phyloP scores from a whole-genome alignment of 768 basidiomycete genomes.

The Ramaria rubella region DNA sequence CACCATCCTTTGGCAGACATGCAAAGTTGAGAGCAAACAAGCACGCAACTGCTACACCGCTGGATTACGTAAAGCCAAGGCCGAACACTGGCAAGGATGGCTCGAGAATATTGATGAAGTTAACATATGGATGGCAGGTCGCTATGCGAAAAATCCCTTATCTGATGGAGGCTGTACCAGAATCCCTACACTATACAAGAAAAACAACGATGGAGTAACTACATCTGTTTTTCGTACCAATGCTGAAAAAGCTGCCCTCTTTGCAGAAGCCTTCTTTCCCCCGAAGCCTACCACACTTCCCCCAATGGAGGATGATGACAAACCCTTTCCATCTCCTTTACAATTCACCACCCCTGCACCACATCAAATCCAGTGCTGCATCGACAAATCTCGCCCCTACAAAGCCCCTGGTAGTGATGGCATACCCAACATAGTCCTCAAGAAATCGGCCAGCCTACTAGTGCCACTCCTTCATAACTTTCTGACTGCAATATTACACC shows the following conservation, averaged over 20 bases:
- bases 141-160: background rate
- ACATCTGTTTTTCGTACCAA: constrained; percentile 13
- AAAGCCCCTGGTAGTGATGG: background rate
- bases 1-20: background rate
- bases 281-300: background rate
- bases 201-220: background rate
- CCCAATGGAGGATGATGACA: background rate
- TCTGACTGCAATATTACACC: background rate
- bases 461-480: background rate
- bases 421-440: constrained; percentile 11
- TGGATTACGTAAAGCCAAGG: background rate
- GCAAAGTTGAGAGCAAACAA: background rate
- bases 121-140: background rate
- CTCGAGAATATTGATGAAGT: background rate
- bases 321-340: constrained; percentile 25
- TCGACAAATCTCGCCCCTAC: background rate
- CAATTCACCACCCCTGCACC: constrained; percentile 2
- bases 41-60: background rate
- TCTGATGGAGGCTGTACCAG: background rate
- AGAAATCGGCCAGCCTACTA: background rate
- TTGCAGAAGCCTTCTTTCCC: constrained; percentile 22
- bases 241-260: constrained; percentile 15
- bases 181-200: background rate
- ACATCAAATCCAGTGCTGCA: background rate
- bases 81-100: background rate